Base-by-base conservation (phyloP, 2,329 filamentous ascomycete species). In the Colletotrichum siamense region DNA sequence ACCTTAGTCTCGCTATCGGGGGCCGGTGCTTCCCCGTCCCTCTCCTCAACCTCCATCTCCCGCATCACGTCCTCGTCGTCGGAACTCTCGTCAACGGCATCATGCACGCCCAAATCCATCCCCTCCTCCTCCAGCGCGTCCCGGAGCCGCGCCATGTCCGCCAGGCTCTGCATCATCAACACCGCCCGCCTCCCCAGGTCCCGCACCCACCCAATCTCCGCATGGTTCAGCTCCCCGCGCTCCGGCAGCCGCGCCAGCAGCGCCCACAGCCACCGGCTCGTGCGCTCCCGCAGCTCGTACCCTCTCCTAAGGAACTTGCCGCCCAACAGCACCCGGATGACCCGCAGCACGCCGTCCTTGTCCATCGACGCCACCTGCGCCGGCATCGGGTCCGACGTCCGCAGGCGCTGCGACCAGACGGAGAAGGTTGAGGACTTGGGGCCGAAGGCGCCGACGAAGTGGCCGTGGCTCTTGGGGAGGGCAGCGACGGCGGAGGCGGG, bases 241-340 rank as follows among this genome's bases (percentile, higher is more conserved):
- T 95, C 94, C 1, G 94, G 93, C 75, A 96, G 89, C 73, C 92
- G 91, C 4, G 94, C 95, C 61, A 98, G 87, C 73, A 98, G 84
- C 0, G 94, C 93, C 96, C 96, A 98, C 6, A 95, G 87, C 96
- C 96, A 99, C 18, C 92, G 90, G 76, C 95, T 96, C 6, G 95
- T 92, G 64, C 93, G 90, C 79, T 91, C 90, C 30, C 91, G 88
- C 34, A 95, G 87, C 34, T 89, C 88, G 26, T 88, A 85, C n/a
- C 90, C 91, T 66, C 89, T 90, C 62, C 89, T 90, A 69, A 94
- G 89, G 68, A 94, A 91, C 76, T 91, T 92, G 69, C 92, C 91
- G 22, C 89, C 88, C 32, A 94, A 87, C n/a, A 95, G 85, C 69
- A 96, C 87, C 30, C 91, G 89, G 52, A 98, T 82, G 36, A 96